Percentiles rank a stretch among this genome's conserved stretches.
phyloP scores from a whole-genome alignment of 108 stramenopile genomes.

The Cylindrotheca closterium region DNA sequence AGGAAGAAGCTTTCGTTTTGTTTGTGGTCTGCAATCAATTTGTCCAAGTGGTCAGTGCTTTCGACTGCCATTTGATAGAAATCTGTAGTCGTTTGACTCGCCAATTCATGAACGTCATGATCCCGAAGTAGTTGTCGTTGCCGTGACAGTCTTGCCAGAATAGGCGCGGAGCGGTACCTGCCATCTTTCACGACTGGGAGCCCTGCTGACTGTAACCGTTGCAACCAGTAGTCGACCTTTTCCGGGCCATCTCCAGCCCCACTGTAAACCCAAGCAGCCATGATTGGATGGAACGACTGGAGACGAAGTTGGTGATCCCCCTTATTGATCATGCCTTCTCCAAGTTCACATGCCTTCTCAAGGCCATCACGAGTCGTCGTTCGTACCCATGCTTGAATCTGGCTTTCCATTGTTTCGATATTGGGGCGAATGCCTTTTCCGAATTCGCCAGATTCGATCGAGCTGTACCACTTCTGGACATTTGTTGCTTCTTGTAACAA shows the following conservation, averaged over 20 bases:
- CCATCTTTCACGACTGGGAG: neutral
- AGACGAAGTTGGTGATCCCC: conserved; percentile 20
- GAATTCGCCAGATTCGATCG: conserved; percentile 37
- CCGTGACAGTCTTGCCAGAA: conserved; percentile 13
- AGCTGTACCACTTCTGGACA: conserved; percentile 53
- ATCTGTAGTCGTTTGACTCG: neutral
- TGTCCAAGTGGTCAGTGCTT: neutral
- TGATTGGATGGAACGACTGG: conserved; percentile 68
- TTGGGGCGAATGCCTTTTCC: conserved; percentile 32
- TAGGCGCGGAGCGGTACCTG: conserved; percentile 1
- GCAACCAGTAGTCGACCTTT: conserved; percentile 55
- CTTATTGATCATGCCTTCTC: conserved; percentile 15
- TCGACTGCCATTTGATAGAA: neutral
- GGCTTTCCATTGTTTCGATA: conserved; percentile 65
- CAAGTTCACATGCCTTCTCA: conserved; percentile 45
- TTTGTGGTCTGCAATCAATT: conserved; percentile 3
- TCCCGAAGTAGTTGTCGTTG: conserved; percentile 7
- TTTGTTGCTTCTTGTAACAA: conserved; percentile 35
- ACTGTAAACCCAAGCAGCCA: conserved; percentile 62
- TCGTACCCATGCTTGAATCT: conserved; percentile 74
- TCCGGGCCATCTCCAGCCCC: conserved; percentile 45
- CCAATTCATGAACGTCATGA: neutral
- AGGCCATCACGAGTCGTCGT: conserved; percentile 65
- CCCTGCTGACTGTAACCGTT: conserved; percentile 11
- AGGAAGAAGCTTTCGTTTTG: neutral